Percentiles rank a stretch among this genome's conserved stretches.
Evolutionary conservation across 495 filamentous ascomycete species (phyloP).

Genomic region (Lophium mytilinum): DNA sequence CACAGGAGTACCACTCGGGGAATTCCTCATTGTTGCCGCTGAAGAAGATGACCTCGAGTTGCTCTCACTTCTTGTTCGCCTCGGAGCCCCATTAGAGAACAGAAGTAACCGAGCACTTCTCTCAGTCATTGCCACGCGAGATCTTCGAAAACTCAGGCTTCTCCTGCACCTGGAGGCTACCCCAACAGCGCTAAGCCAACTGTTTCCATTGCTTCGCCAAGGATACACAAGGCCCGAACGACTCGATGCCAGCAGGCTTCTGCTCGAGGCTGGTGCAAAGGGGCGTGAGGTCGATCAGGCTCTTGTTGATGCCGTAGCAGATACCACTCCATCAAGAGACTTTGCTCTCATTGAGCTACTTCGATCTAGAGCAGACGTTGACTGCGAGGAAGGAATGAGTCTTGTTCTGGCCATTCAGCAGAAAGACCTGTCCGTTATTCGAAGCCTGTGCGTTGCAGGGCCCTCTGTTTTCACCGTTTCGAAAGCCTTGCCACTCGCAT

Average conservation of each 20-base stretch:
- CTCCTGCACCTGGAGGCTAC: conserved; percentile 2
- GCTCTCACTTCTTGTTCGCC: conserved; percentile 12
- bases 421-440: conserved; percentile 9
- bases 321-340: conserved; percentile 12
- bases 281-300: conserved; percentile 13
- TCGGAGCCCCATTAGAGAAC: conserved; percentile 8
- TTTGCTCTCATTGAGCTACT: conserved; percentile 12
- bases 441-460: conserved; percentile 3
- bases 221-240: conserved; percentile 4
- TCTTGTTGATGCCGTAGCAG: conserved; percentile 10
- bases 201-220: conserved; percentile 11
- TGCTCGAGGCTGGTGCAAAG: conserved; percentile 11
- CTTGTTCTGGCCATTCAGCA: conserved; percentile 7
- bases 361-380: conserved; percentile 9
- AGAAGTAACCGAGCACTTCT: conserved; percentile 1
- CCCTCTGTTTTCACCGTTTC: conserved; percentile 4
- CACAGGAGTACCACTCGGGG: conserved; percentile 6
- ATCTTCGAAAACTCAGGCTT: conserved; percentile 4
- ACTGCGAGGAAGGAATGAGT: conserved; percentile 8
- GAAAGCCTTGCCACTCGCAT: conserved; percentile 8
- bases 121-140: conserved; percentile 6
- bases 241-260: conserved; percentile 5
- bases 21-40: conserved; percentile 12
- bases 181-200: not conserved
- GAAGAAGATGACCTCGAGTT: conserved; percentile 15